Percentiles rank a stretch among this genome's conserved stretches.
These are phyloP conservation scores for Naegleria fowleri DNA, from an alignment of 208 protist genomes.

Conservation along the genomic window DNA sequence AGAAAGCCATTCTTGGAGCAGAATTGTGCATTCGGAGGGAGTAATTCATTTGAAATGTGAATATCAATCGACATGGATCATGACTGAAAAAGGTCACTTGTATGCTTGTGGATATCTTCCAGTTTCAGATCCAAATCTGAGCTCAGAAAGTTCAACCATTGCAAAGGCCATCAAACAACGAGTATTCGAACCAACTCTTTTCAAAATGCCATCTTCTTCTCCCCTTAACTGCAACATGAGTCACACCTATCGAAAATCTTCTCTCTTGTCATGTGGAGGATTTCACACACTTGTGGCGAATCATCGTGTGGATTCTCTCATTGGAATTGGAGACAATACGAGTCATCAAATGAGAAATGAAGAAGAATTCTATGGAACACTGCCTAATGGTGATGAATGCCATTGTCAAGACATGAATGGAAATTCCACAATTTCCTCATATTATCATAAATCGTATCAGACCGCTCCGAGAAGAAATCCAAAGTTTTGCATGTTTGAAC, in stretches of 20 bases:
- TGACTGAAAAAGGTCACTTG: neutral
- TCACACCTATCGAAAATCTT: neutral
- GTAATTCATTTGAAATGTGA: neutral
- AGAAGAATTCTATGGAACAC: too few relatives aligned
- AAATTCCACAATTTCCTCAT: too few relatives aligned
- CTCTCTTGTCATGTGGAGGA: neutral
- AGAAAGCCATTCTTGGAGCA: neutral
- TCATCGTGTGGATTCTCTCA: neutral
- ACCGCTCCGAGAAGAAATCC: too few relatives aligned
- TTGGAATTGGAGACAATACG: neutral
- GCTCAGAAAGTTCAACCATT: too few relatives aligned
- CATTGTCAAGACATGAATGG: too few relatives aligned
- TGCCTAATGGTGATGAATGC: too few relatives aligned
- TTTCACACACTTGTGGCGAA: neutral
- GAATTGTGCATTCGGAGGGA: neutral
- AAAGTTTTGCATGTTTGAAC: too few relatives aligned
- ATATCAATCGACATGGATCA: neutral
- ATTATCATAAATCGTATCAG: too few relatives aligned
- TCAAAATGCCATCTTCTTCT: neutral
- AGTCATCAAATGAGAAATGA: neutral
- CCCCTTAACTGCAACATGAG: neutral
- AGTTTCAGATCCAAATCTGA: neutral
- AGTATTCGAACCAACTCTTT: neutral
- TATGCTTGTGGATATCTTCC: neutral
- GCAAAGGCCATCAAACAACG: neutral